A percentile compares a stretch with the other conserved stretches of the same genome.
Evolutionary conservation across 2,329 filamentous ascomycete genomes (phyloP).

Genomic region (Ophiostoma populinum): DNA sequence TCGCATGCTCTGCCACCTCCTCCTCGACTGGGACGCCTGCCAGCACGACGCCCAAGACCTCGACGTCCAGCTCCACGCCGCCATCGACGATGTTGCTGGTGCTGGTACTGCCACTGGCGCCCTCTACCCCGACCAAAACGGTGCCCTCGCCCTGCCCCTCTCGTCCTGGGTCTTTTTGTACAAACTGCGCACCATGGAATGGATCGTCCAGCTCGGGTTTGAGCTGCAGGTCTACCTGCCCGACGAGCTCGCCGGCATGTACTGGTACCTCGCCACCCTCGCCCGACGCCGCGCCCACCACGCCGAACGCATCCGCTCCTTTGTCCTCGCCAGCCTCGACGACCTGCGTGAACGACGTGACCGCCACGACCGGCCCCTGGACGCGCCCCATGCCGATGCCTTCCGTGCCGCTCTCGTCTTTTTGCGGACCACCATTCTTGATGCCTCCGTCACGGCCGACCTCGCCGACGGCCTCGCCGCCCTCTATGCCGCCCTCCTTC

Average conservation of each 20-base stretch:
- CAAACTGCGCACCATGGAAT: conserved; percentile 77
- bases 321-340: conserved; percentile 29
- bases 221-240: conserved; percentile 80
- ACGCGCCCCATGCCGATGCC: conserved; percentile 22
- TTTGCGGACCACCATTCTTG: conserved; percentile 42
- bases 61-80: conserved; percentile 44
- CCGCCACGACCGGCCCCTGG: conserved; percentile 1
- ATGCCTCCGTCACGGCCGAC: conserved; percentile 45
- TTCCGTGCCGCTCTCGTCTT: conserved; percentile 33
- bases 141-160: conserved; percentile 46
- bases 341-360: conserved; percentile 15
- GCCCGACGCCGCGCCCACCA: conserved; percentile 51
- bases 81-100: not conserved
- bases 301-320: conserved; percentile 54
- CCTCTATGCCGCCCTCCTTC: conserved; percentile 49
- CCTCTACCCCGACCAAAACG: conserved; percentile 18
- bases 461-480: conserved; percentile 36
- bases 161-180: conserved; percentile 82
- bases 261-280: conserved; percentile 71
- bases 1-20: conserved; percentile 72
- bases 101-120: not conserved
- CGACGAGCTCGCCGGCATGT: conserved; percentile 76
- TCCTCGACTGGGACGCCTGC: conserved; percentile 40
- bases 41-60: conserved; percentile 68
- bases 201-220: conserved; percentile 80